Evolutionary conservation across 495 filamentous ascomycete genomes (phyloP).

Genomic region (Podospora bellae-mahoneyi): DNA sequence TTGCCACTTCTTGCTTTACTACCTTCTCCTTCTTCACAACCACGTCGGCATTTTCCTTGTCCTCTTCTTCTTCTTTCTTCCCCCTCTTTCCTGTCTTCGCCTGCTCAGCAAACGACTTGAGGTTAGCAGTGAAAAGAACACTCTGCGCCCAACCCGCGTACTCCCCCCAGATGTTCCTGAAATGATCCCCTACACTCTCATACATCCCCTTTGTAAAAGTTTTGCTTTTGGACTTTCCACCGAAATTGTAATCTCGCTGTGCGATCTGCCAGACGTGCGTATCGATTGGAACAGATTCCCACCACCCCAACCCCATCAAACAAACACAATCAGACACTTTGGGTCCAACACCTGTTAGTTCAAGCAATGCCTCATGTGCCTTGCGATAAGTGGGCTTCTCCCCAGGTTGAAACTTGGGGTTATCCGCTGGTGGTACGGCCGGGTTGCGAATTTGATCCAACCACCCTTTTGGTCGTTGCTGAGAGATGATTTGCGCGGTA

Average conservation of each 20-base stretch:
- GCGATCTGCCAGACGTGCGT: conserved; percentile 99
- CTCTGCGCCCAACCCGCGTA: conserved; percentile 98
- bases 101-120: conserved; percentile 77
- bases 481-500: conserved; percentile 71
- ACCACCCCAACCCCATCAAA: conserved; percentile 96
- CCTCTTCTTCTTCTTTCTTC: conserved; percentile 32
- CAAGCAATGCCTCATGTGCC: conserved; percentile 77
- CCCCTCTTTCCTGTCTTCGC: conserved; percentile 30
- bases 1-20: conserved; percentile 24
- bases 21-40: conserved; percentile 28
- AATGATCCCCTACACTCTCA: conserved; percentile 84
- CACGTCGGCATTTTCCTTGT: conserved; percentile 23
- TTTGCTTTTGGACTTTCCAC: conserved; percentile 70
- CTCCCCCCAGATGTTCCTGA: conserved; percentile 84
- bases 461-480: conserved; percentile 68
- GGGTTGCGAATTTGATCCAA: conserved; percentile 72
- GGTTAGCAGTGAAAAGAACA: conserved; percentile 91
- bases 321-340: conserved; percentile 98
- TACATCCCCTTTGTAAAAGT: conserved; percentile 86
- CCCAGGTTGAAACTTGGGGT: neutral
- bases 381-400: conserved; percentile 55
- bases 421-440: conserved; percentile 51
- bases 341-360: conserved; percentile 82
- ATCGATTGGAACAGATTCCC: conserved; percentile 90
- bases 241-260: conserved; percentile 90